Evolutionary conservation across 2,329 filamentous ascomycete species (phyloP).

Genomic region (Trichothecium roseum): DNA sequence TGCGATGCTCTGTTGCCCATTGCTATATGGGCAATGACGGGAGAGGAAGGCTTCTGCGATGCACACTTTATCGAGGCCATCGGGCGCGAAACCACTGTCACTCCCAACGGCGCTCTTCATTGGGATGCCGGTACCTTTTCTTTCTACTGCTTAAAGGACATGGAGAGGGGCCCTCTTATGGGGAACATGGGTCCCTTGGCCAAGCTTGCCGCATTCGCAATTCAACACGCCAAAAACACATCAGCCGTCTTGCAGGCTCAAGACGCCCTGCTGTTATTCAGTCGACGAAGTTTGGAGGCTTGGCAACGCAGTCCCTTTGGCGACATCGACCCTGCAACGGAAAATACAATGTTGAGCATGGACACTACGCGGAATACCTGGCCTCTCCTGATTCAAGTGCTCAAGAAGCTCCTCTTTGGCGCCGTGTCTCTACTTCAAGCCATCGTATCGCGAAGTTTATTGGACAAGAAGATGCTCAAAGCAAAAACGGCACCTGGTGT

Average conservation of each 20-base stretch:
- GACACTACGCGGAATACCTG: slow-evolving; percentile 58
- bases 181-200: slow-evolving; percentile 58
- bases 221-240: slow-evolving; percentile 41
- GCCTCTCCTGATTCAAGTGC: slow-evolving; percentile 62
- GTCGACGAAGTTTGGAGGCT: slow-evolving; percentile 52
- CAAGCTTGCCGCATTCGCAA: slow-evolving; percentile 52
- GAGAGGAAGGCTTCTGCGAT: slow-evolving; percentile 62
- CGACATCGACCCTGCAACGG: slow-evolving; percentile 58
- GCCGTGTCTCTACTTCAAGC: slow-evolving; percentile 66
- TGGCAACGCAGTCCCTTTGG: slow-evolving; percentile 71
- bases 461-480: slow-evolving; percentile 37
- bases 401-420: slow-evolving; percentile 68
- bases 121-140: slow-evolving; percentile 56
- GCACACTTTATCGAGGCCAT: slow-evolving; percentile 66
- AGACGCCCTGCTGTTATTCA: slow-evolving; percentile 58
- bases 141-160: slow-evolving; percentile 44
- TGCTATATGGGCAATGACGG: slow-evolving; percentile 56
- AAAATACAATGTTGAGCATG: slow-evolving; percentile 49
- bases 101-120: slow-evolving; percentile 32
- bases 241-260: slow-evolving; percentile 35
- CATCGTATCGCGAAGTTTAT: slow-evolving; percentile 52
- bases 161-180: slow-evolving; percentile 51
- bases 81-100: slow-evolving; percentile 53
- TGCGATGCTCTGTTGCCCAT: slow-evolving; percentile 63
- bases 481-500: slow-evolving; percentile 45